phyloP scores from a whole-genome alignment of 2,329 filamentous ascomycete genomes.

The Parascedosporium putredinis region DNA sequence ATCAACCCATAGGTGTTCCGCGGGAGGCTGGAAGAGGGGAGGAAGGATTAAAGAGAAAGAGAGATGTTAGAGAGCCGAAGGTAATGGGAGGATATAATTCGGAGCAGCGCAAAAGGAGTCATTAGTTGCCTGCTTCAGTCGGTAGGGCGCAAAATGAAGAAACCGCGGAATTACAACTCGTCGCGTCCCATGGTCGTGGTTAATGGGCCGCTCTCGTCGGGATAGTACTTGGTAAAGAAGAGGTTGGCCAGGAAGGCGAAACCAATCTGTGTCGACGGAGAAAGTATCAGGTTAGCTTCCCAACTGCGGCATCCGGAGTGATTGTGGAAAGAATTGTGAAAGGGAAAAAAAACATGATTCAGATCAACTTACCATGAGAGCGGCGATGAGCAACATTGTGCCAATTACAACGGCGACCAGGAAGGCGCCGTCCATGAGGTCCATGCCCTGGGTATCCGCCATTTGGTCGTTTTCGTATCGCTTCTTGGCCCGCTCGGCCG shows the following conservation, averaged over 20 bases:
- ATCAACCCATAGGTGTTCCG: no score
- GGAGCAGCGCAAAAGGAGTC: background rate
- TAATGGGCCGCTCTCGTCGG: background rate
- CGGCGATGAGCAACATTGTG: constrained; percentile 61
- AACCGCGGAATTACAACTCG: constrained; percentile 5
- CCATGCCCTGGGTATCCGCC: constrained; percentile 32
- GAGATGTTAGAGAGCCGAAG: background rate
- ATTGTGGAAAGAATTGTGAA: no score
- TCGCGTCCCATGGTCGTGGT: constrained; percentile 2
- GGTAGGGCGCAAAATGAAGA: no score
- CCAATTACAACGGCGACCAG: constrained; percentile 56
- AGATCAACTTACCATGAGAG: constrained; percentile 68
- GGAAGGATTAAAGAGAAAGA: no score
- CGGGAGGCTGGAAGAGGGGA: no score
- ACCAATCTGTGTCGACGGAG: constrained; percentile 9
- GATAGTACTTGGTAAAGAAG: constrained; percentile 8
- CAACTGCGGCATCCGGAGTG: no score
- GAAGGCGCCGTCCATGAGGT: constrained; percentile 51
- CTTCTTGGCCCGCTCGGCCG: constrained; percentile 47
- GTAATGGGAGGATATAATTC: background rate
- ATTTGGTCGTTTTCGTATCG: constrained; percentile 26
- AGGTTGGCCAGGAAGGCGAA: constrained; percentile 10
- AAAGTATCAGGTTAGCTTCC: no score
- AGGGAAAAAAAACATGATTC: no score
- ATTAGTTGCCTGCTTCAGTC: constrained; percentile 4